phyloP scores from a whole-genome alignment of 2,329 filamentous ascomycete species.

The Fusarium burgessii region DNA sequence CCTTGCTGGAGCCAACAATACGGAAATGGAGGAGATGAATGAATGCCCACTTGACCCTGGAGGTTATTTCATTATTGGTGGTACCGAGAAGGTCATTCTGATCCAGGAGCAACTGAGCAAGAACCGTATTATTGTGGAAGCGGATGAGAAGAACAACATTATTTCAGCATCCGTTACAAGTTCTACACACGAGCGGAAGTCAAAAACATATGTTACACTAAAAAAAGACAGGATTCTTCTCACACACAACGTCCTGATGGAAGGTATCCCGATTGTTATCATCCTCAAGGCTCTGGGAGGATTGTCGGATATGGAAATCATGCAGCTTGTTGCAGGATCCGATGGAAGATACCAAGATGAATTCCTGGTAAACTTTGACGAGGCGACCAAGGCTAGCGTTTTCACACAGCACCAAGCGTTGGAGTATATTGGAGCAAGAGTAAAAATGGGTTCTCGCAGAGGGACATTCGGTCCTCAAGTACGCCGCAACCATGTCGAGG shows the following conservation, averaged over 20 bases:
- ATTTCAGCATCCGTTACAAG: conserved; percentile 97
- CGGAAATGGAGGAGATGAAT: conserved; percentile 90
- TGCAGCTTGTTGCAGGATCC: conserved; percentile 88
- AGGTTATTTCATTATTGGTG: conserved; percentile 97
- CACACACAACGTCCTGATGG: conserved; percentile 91
- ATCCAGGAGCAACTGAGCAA: conserved; percentile 99
- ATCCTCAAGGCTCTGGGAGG: conserved; percentile 93
- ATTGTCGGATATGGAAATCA: conserved; percentile 93
- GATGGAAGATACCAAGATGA: conserved; percentile 93
- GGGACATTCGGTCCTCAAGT: conserved; percentile 65
- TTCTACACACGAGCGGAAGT: conserved; percentile 97
- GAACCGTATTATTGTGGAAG: conserved; percentile 97
- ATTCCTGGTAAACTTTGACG: conserved; percentile 95
- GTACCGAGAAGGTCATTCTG: conserved; percentile 97
- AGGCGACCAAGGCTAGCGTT: conserved; percentile 84
- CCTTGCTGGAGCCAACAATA: conserved; percentile 83
- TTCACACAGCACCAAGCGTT: conserved; percentile 95
- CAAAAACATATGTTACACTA: conserved; percentile 93
- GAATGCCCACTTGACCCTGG: conserved; percentile 97
- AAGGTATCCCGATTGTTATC: conserved; percentile 95
- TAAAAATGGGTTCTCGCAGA: conserved; percentile 85
- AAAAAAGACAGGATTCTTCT: conserved; percentile 94
- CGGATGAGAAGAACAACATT: conserved; percentile 89
- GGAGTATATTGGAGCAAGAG: conserved; percentile 87
- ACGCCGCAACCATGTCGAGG: conserved; percentile 85